A percentile compares a stretch with the other conserved stretches of the same genome.
Conservation (phyloP, 177 flowering plant species). For the Tripterygium wilfordii region DNA sequence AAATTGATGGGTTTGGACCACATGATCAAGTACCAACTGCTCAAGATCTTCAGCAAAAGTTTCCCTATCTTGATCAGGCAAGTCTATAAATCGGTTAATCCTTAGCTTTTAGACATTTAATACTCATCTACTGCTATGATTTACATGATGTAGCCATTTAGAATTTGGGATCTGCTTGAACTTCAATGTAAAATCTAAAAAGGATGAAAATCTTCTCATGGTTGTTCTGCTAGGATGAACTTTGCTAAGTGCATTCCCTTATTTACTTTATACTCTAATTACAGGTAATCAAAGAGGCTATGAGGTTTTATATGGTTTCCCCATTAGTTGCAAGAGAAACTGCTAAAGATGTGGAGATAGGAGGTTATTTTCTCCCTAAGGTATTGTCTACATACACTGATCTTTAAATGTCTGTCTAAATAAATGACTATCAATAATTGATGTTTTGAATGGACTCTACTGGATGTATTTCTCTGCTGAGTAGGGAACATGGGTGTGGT, state of each 20-base stretch:
- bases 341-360: slow-evolving; percentile 65
- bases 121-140: too few species aligned
- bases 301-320: slow-evolving; percentile 83
- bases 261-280: background rate
- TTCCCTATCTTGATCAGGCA: slow-evolving; percentile 91
- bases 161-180: too few species aligned
- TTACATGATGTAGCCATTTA: too few species aligned
- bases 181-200: too few species aligned
- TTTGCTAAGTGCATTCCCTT: background rate
- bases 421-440: too few species aligned
- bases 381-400: too few species aligned
- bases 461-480: slow-evolving; percentile 1
- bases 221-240: too few species aligned
- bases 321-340: slow-evolving; percentile 93
- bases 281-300: slow-evolving; percentile 91
- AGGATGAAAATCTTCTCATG: too few species aligned
- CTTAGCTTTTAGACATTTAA: too few species aligned
- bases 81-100: slow-evolving; percentile 10
- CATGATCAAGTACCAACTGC: slow-evolving; percentile 54
- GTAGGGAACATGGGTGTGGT: slow-evolving; percentile 99
- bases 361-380: slow-evolving; percentile 90
- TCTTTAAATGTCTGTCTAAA: too few species aligned
- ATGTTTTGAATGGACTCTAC: too few species aligned
- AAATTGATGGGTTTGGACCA: slow-evolving; percentile 74
- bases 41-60: slow-evolving; percentile 68